These are phyloP conservation scores for Phaeoacremonium minimum DNA, from an alignment of 2,329 filamentous ascomycete genomes.

Conservation along the genomic window DNA sequence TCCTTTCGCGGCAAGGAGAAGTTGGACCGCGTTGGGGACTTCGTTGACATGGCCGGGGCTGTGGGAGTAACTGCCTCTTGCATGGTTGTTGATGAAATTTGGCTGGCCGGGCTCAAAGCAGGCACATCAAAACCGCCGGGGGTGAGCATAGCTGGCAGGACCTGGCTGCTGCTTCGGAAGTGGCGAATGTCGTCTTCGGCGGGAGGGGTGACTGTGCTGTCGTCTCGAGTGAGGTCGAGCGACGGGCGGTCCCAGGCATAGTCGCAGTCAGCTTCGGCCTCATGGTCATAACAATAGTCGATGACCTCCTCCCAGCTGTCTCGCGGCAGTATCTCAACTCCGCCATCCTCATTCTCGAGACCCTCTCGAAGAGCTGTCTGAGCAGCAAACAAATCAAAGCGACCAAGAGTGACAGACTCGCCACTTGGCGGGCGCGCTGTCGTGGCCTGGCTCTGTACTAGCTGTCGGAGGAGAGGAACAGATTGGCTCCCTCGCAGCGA, in stretches of 20 bases:
- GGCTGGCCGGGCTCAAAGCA: constrained; percentile 44
- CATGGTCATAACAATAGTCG: constrained; percentile 68
- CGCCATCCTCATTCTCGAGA: constrained; percentile 15
- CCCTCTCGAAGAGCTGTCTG: constrained; percentile 25
- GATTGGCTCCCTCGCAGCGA: constrained; percentile 53
- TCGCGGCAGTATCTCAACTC: constrained; percentile 23
- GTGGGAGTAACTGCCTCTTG: constrained; percentile 42
- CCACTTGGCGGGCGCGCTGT: constrained; percentile 31
- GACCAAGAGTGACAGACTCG: constrained; percentile 48
- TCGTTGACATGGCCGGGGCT: constrained; percentile 23
- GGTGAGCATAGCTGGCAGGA: constrained; percentile 19
- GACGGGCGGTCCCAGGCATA: constrained; percentile 62
- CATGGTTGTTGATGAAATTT: constrained; percentile 31
- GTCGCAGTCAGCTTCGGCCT: constrained; percentile 62
- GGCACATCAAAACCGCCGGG: constrained; percentile 36
- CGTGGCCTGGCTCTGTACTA: constrained; percentile 27
- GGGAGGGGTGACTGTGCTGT: constrained; percentile 9
- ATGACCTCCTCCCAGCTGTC: constrained; percentile 66
- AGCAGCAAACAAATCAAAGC: constrained; percentile 31
- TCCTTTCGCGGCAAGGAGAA: constrained; percentile 46
- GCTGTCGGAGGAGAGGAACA: constrained; percentile 47
- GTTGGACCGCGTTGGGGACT: constrained; percentile 39
- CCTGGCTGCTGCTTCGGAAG: constrained; percentile 6
- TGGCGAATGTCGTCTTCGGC: constrained; percentile 15
- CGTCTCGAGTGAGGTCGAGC: constrained; percentile 32